Base-by-base conservation (phyloP, 257 asterid genomes). In the Solanum chiquidenum region DNA sequence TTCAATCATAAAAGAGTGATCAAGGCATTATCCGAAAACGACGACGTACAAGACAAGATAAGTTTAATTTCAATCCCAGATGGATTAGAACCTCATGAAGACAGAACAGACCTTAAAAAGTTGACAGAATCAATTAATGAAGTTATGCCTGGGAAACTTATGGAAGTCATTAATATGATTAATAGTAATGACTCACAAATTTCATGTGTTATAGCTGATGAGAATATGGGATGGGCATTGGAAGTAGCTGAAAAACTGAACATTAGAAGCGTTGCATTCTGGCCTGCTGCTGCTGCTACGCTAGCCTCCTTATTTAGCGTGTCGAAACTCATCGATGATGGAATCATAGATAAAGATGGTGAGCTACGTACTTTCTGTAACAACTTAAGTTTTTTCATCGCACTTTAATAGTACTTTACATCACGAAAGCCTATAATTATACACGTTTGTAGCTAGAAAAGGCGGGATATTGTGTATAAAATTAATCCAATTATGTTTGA, bases 51-150 rank as follows among this genome's bases (percentile, higher is more conserved):
- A 0, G 90, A 90, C 42, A 76, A 66, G 60, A 85, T 95, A 18
- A 60, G 58, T 9, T 37, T 94, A 87, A 95, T 87, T 52, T 89
- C 96, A 0, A 40, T 95, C 64, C 98, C 96, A 7, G 98, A 95
- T 86, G 98, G 98, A 4, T 20, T 94, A 37, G 95, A 88, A 49
- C 83, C 94, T 2, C 46, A 88, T 87, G 98, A 93, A 86, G 96
- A 95, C 68, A 88, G 98, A 74, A 92, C 90, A 35, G 93, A 93
- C 71, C 74, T 91, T 0, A 91, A 89, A 13, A 91, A 86, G 89
- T 44, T 92, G 21, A 5, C 87, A 2, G 84, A 83, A 34, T 46
- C 93, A 6, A 74, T 94, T 18, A 31, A 55, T 29, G 40, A 84
- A 87, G 87, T 38, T 75, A 90, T 94, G 93, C 96, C 98, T 31